Percentiles rank a stretch among this genome's conserved stretches.
Evolutionary conservation across 1,284 basidiomycete species (phyloP).

Genomic region (Cutaneotrichosporon mucoides): DNA sequence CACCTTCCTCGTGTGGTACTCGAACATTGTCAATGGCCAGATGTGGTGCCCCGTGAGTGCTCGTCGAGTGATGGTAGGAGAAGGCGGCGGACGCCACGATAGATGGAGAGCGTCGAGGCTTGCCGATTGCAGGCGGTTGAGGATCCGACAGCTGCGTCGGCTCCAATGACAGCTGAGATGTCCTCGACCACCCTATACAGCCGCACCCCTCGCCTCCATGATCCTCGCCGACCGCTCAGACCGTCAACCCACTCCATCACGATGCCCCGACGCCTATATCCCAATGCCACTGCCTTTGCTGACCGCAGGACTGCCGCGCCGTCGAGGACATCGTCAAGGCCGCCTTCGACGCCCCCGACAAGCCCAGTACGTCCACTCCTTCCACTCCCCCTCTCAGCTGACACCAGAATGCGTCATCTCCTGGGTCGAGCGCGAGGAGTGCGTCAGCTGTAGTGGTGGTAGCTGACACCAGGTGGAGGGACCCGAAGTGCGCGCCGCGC

Average conservation of each 20-base stretch:
- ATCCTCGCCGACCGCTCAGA: too few relatives aligned
- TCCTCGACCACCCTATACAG: too few relatives aligned
- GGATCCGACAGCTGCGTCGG: too few relatives aligned
- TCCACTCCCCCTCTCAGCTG: not conserved
- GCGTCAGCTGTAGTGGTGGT: conserved; percentile 29
- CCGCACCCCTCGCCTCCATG: too few relatives aligned
- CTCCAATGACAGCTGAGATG: too few relatives aligned
- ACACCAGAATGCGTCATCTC: conserved; percentile 58
- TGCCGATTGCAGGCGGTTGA: too few relatives aligned
- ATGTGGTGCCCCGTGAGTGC: conserved; percentile 51
- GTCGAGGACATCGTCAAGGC: conserved; percentile 62
- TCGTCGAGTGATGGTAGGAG: too few relatives aligned
- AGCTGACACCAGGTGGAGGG: conserved; percentile 60
- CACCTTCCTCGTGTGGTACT: conserved; percentile 49
- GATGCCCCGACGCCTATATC: too few relatives aligned
- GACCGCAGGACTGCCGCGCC: conserved; percentile 63
- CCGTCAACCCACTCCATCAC: too few relatives aligned
- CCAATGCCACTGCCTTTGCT: too few relatives aligned
- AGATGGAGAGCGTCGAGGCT: not conserved
- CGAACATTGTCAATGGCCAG: conserved; percentile 43
- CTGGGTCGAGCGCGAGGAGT: conserved; percentile 71
- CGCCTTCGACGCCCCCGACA: conserved; percentile 56
- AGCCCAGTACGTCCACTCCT: conserved; percentile 51
- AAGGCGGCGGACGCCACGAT: too few relatives aligned
- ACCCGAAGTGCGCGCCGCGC: conserved; percentile 60